These are phyloP conservation scores for Golovinomyces cichoracearum DNA, from an alignment of 2,329 filamentous ascomycete genomes.

Conservation along the genomic window DNA sequence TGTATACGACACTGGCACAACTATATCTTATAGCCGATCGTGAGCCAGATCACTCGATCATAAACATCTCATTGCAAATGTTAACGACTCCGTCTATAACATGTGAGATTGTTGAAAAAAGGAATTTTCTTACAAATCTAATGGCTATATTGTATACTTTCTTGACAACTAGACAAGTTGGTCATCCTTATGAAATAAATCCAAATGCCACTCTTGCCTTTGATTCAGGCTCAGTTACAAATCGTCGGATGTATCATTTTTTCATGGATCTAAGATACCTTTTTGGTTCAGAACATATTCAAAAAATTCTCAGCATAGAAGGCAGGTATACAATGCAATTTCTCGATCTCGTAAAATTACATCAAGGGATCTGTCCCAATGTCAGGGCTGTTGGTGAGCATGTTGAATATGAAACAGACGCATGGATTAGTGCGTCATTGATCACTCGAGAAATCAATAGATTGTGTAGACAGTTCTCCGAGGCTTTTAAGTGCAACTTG, in stretches of 20 bases:
- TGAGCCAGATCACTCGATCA: slow-evolving; percentile 93
- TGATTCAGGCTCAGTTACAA: slow-evolving; percentile 82
- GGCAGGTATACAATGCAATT: slow-evolving; percentile 81
- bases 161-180: slow-evolving; percentile 81
- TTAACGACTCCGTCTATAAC: slow-evolving; percentile 91
- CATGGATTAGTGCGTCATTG: slow-evolving; percentile 88
- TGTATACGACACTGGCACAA: slow-evolving; percentile 84
- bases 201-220: slow-evolving; percentile 71
- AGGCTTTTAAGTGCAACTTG: slow-evolving; percentile 50
- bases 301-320: slow-evolving; percentile 58
- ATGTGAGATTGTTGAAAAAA: slow-evolving; percentile 75
- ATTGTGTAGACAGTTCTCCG: slow-evolving; percentile 64
- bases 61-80: slow-evolving; percentile 91
- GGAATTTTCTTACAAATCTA: slow-evolving; percentile 84
- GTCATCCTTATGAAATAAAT: slow-evolving; percentile 71
- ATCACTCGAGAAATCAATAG: slow-evolving; percentile 89
- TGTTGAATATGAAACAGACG: slow-evolving; percentile 92
- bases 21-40: slow-evolving; percentile 86
- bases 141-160: slow-evolving; percentile 96
- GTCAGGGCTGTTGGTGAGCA: slow-evolving; percentile 78
- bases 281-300: slow-evolving; percentile 66
- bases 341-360: slow-evolving; percentile 78
- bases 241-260: slow-evolving; percentile 90
- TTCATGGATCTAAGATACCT: slow-evolving; percentile 85
- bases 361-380: slow-evolving; percentile 93